Base-by-base conservation (phyloP, 352 stramenopile genomes). In the Poterioochromonas sp. region DNA sequence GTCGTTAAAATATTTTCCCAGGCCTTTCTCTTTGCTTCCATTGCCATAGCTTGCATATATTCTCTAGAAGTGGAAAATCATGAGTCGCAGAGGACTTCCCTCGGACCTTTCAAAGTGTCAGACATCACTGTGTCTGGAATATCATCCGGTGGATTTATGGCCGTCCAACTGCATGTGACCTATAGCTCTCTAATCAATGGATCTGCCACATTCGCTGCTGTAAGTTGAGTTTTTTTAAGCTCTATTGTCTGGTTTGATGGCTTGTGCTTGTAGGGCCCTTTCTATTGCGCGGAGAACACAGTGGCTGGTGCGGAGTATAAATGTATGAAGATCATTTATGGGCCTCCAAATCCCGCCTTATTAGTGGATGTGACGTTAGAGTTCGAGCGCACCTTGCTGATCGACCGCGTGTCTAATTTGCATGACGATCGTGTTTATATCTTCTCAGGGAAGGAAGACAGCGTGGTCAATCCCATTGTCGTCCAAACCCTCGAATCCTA, bases 391-490 rank as follows among this genome's bases (percentile, higher is more conserved):
- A 29, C 18, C 11, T 8, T 8, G 5, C 18, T 32, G 2, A 73
- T 73, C n/a, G 63, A 73, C n/a, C 63, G 11, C 40, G 8, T 29
- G 8, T 12, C 8, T 47, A 43, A 73, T 44, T 35, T 73, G 63
- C 2, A 15, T 41, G 63, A 73, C 40, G 63, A 73, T 49, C 29
- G 37, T 5, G 63, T 73, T 49, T 73, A 73, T 49, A 3, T 73
- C 18, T 73, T 73, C 40, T 47, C 29, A 26, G 63, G 63, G 5
- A 20, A 8, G 12, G 37, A 43, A 20, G 63, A 73, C 63, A 73
- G 11, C 12, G 37, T 47, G 35, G 63, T 73, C 12, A 5, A 73
- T 47, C 63, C 63, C 11, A 32, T 12, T 41, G 63, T 73, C 2
- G 63, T 73, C 5, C 3, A 73, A 32, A 32, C 63, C 32, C 63